These are phyloP conservation scores for Phyllachora maydis DNA, from an alignment of 2,329 filamentous ascomycete species.

Conservation along the genomic window DNA sequence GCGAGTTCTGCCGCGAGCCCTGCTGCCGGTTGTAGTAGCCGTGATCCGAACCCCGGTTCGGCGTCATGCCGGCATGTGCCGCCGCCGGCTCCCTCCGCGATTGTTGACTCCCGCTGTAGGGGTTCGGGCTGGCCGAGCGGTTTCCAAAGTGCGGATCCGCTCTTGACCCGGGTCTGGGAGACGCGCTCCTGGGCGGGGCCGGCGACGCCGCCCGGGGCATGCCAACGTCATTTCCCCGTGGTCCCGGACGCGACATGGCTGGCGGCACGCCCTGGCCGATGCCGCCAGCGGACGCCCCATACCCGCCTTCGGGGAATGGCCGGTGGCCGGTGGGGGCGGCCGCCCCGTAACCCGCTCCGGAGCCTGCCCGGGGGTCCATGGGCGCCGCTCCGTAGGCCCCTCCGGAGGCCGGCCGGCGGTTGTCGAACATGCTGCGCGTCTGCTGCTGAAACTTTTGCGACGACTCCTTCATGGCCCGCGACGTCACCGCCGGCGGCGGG, in stretches of 20 bases:
- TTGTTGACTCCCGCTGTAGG: conserved; percentile 28
- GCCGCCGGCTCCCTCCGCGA: conserved; percentile 9
- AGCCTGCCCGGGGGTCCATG: no score
- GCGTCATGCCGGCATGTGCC: conserved; percentile 14
- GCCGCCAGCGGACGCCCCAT: no score
- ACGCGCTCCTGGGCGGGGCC: conserved; percentile 39
- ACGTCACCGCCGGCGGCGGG: conserved; percentile 80
- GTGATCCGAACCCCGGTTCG: conserved; percentile 25
- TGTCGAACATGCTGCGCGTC: conserved; percentile 56
- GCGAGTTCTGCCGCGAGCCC: conserved; percentile 30
- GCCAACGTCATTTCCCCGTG: conserved; percentile 36
- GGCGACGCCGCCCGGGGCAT: conserved; percentile 45
- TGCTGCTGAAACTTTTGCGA: conserved; percentile 76
- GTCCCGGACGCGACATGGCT: conserved; percentile 32
- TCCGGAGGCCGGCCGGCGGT: conserved; percentile 16
- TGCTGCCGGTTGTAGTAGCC: no score
- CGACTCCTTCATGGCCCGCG: conserved; percentile 86
- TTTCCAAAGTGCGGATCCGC: conserved; percentile 20
- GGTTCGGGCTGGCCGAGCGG: conserved; percentile 27
- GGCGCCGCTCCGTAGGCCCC: conserved; percentile 11
- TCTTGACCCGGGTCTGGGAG: conserved; percentile 37
- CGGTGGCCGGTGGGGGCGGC: no score
- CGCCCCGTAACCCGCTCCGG: no score
- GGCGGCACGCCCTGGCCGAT: no score
- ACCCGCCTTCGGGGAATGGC: no score